Evolutionary conservation across 1,284 basidiomycete species (phyloP), one percentile per base, ranked within the genome.

Genomic region (Fomitopsis palustris): DNA sequence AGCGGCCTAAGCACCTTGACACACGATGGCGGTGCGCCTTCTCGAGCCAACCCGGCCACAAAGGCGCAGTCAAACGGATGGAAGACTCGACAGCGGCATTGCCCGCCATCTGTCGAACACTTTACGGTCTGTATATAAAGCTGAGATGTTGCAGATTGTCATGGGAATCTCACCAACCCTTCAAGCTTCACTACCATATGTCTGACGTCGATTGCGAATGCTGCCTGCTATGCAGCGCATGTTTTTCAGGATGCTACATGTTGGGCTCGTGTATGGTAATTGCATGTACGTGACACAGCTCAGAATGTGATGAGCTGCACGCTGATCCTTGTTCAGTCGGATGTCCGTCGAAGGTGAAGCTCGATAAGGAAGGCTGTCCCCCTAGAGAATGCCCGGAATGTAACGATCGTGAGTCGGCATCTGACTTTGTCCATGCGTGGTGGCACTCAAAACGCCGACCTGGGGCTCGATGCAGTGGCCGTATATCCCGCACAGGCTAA

Each of bases 261-360:
- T 19, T 56, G 35, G 47, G 21, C 12, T 49, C 43, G 12, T 57
- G 56, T 17, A 41, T 57, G 49, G 5, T 49, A 4, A 12, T 42
- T 19, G 56, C 56, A 41, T 57, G 56, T 57, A 43, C 9, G 56
- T 53, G 14, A 9, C 14, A 53, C 25, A 21, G 8, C 17, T 33
- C 4, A 7, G 6, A 23, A 12, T 9, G 21, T 56, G 8, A 25
- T 19, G 17, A 3, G 16, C 23, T 21, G 35, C 35, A 37, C 12
- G 12, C 45, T 29, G 12, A 29, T 3, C 29, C 3, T 17, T 51
- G 25, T 25, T 7, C 39, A 57, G 56, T 52, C 31, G 56, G 56
- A 25, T 57, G 56, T 35, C 51, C 56, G 31, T n/a, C 38, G 6
- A 52, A 35, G 38, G 21, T 57, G 23, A 57, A 31, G 16, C 35